phyloP scores from a whole-genome alignment of 2,329 filamentous ascomycete species.

The Colletotrichum lini region DNA sequence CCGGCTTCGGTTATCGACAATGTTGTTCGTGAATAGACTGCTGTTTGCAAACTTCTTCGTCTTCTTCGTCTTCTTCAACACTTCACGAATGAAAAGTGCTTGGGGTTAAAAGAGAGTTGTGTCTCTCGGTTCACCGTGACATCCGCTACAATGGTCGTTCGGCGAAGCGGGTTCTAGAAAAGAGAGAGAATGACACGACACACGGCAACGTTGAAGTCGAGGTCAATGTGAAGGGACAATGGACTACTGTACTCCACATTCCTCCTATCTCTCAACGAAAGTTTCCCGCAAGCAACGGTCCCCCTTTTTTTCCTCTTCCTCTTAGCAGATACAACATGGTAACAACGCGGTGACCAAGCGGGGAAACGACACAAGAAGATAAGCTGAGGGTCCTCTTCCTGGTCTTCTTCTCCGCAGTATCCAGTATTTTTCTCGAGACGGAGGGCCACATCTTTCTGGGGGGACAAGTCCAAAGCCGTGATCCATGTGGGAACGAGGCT shows the following conservation, averaged over 20 bases:
- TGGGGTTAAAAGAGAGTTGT: neutral
- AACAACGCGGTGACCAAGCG: constrained; percentile 10
- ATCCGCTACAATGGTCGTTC: neutral
- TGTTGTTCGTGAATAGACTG: neutral
- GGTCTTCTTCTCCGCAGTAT: constrained; percentile 30
- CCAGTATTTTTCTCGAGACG: constrained; percentile 4
- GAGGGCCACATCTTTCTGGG: constrained; percentile 3
- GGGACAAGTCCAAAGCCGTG: neutral
- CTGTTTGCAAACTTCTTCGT: neutral
- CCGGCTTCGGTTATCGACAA: neutral
- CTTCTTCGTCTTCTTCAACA: too few relatives aligned
- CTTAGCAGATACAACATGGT: constrained; percentile 29
- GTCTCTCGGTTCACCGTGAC: neutral
- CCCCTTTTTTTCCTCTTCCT: constrained; percentile 14
- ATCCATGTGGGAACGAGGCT: constrained; percentile 13
- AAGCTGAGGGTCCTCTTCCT: constrained; percentile 17
- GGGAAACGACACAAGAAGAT: constrained; percentile 16
- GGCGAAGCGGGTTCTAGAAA: neutral
- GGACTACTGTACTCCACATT: neutral
- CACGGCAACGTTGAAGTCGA: constrained; percentile 29
- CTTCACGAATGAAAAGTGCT: neutral
- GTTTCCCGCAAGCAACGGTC: constrained; percentile 4
- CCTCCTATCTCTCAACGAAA: constrained; percentile 26
- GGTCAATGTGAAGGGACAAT: neutral
- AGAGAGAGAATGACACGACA: neutral